Evolutionary conservation across 1,139 yeast species (phyloP).

Genomic region (Hansenula lynferdii): DNA sequence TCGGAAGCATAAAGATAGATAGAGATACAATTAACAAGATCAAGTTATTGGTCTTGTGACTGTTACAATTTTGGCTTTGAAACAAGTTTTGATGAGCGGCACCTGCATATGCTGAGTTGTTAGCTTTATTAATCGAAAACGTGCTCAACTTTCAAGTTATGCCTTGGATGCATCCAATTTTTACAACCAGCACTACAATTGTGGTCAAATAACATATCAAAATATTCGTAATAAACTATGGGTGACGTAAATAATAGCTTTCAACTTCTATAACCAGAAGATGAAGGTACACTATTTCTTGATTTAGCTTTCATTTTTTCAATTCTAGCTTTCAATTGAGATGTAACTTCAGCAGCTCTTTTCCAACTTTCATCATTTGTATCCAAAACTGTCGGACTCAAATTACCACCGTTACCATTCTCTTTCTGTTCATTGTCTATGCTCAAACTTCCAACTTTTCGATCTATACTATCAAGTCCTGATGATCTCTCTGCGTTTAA

Average conservation of each 20-base stretch:
- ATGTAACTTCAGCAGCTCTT: slow-evolving; percentile 86
- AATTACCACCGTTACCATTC: slow-evolving; percentile 13
- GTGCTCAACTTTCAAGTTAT: not conserved
- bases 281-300: slow-evolving; percentile 20
- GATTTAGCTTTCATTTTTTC: slow-evolving; percentile 82
- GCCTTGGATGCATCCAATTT: no score
- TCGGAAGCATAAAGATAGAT: no score
- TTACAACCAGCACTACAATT: no score
- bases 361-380: slow-evolving; percentile 73
- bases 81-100: not conserved
- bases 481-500: not conserved
- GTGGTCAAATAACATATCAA: no score
- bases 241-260: not conserved
- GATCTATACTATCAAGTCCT: slow-evolving; percentile 16
- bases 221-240: no score
- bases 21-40: no score
- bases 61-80: no score
- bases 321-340: slow-evolving; percentile 78
- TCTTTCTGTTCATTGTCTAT: slow-evolving; percentile 20
- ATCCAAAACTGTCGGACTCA: slow-evolving; percentile 28
- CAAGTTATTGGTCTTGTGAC: no score
- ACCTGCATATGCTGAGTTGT: no score
- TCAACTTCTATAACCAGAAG: slow-evolving; percentile 7
- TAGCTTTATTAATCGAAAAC: not conserved
- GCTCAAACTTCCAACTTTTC: slow-evolving; percentile 18